These are phyloP conservation scores for Salix purpurea DNA, from an alignment of 345 rosid genomes.

Conservation along the genomic window DNA sequence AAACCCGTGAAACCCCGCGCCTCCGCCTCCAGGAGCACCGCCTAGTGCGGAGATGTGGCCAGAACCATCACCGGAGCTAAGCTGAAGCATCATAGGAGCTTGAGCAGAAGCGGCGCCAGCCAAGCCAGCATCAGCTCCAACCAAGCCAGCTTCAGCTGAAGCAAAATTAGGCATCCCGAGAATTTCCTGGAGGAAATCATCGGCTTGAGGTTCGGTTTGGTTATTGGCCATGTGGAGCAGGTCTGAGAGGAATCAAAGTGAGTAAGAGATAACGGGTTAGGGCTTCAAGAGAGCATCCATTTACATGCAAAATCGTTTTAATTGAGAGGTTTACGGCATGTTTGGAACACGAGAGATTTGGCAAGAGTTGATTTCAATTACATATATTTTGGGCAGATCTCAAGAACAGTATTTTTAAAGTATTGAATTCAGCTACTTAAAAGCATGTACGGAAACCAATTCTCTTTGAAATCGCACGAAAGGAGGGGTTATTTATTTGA, in stretches of 20 bases:
- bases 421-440: no score
- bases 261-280: constrained; percentile 22
- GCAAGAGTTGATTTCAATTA: no score
- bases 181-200: constrained; percentile 92
- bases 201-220: constrained; percentile 55
- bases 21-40: constrained; percentile 31
- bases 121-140: constrained; percentile 44
- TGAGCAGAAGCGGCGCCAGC: constrained; percentile 38
- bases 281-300: constrained; percentile 26
- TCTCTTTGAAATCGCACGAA: no score
- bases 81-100: constrained; percentile 83
- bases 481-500: no score
- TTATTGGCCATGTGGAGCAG: constrained; percentile 66
- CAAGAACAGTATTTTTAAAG: no score
- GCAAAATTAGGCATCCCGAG: constrained; percentile 70
- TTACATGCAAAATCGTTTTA: constrained; percentile 29
- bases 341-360: no score
- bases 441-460: no score
- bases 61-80: constrained; percentile 69
- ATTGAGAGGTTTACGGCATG: not conserved
- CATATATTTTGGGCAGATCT: no score
- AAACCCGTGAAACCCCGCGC: constrained; percentile 70
- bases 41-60: constrained; percentile 46
- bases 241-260: constrained; percentile 23
- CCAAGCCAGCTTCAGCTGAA: constrained; percentile 50